Evolutionary conservation across 441 rosid species (phyloP), one percentile per base, ranked within the genome.

Genomic region (Bruguiera hainesii): DNA sequence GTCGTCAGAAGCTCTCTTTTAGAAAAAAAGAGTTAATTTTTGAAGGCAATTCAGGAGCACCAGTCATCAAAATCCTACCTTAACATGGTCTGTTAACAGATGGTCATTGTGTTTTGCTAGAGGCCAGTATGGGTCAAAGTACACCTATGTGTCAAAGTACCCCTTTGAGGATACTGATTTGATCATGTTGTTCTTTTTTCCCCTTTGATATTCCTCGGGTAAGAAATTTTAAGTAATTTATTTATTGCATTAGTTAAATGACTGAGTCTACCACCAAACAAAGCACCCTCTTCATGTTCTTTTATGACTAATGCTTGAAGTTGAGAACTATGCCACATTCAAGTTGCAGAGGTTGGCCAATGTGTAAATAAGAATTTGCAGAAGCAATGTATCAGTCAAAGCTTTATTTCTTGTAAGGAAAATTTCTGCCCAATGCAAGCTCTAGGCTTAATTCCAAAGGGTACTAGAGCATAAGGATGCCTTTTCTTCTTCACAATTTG

Each of bases 361-460:
- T 89, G 98, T 61, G 85, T 81, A 70, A 94, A 89, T 56, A 78
- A 56, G 49, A 83, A 85, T 26, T 75, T 85, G 55, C 87, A 74
- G 81, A 88, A 88, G 23, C 91, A 79, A 33, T 86, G 89, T 30
- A 91, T 76, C 73, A 89, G 49, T 2, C 93, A 80, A 56, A 91
- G 91, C 76, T 86, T 91, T 68, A 85, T 67, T 81, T 89, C 97
- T 28, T 87, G 93, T 56, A 91, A 33, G 39, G 90, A 80, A 75
- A 94, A 91, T 70, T 79, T 91, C 84, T 87, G 87, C 58, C 97
- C 98, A 37, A 89, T 84, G 82, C 98, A 91, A 31, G 94, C 89
- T 51, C 96, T 80, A 18, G 97, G 99, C 21, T 97, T 97, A 0
- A 94, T 87, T n/a, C 96, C 97, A 37, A 91, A 94, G 7, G 97